Base-by-base conservation (phyloP, 1,284 basidiomycete genomes). In the Malassezia restricta region DNA sequence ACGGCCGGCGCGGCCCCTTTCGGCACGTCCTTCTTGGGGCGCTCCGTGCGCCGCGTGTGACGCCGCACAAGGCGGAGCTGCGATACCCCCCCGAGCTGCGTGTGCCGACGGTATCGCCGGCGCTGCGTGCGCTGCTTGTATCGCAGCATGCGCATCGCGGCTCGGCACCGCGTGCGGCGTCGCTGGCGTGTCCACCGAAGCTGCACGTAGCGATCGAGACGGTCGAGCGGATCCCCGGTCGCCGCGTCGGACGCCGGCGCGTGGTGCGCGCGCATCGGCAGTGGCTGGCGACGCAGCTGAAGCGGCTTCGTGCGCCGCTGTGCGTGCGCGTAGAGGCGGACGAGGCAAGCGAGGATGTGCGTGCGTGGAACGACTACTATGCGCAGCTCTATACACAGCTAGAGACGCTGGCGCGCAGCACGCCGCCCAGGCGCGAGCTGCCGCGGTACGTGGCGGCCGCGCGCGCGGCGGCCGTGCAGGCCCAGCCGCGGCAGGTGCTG, bases 211-310 rank as follows among this genome's bases (percentile, higher is more conserved):
- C 51, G 24, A 30, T 20, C 8, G 51, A 58, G 1, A 38, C 44
- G 0, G 42, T 39, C 5, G 37, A 37, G n/a, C 43, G 40, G 7
- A 35, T 58, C 14, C 56, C 52, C 6, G 56, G 51, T 9, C 46
- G 47, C 14, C 8, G 15, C 0, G 28, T 58, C 24, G 31, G 37
- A 3, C 43, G 51, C 8, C 31, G 47, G 11, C 51, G 56, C 20
- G 38, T 30, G 20, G 52, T 51, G 9, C 54, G 54, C 39, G 47
- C 48, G 5, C 51, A 52, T n/a, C 54, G 56, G 56, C 47, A 41
- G n/a, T 58, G 48, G 41, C 28, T 58, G 5, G 39, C 52, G 1
- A 20, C n/a, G 15, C 52, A 58, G 5, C 46, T 49, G 20, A 0
- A 5, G 5, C 40, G 37, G 33, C 12, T 54, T 6, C 46, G 42